phyloP scores from a whole-genome alignment of 192 early-diverging fungal species.

The Coemansia umbellata region DNA sequence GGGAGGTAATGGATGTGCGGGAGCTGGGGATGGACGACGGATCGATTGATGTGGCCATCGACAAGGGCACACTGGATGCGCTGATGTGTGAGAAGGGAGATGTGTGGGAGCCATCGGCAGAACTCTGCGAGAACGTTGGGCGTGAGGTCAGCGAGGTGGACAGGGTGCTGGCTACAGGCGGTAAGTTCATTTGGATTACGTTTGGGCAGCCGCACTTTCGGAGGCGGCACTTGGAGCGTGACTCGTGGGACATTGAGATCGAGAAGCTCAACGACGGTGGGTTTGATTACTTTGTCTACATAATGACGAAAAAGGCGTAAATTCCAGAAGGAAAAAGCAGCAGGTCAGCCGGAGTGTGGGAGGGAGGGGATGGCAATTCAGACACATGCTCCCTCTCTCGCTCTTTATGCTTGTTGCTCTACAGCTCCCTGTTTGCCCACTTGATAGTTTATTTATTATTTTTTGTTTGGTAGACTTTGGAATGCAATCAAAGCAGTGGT shows the following conservation, averaged over 20 bases:
- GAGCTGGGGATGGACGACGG: constrained; percentile 58
- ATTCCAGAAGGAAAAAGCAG: background rate
- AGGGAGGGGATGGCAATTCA: too few relatives aligned
- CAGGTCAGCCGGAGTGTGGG: background rate
- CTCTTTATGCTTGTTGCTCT: too few relatives aligned
- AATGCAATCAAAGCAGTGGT: too few relatives aligned
- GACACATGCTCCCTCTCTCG: too few relatives aligned
- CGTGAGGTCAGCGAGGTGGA: constrained; percentile 74
- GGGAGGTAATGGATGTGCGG: constrained; percentile 75
- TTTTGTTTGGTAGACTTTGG: too few relatives aligned
- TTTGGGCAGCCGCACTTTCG: constrained; percentile 85
- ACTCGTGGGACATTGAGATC: constrained; percentile 62
- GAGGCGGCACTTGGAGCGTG: constrained; percentile 63
- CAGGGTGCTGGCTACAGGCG: constrained; percentile 68
- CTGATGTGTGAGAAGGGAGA: constrained; percentile 83
- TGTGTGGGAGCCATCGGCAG: constrained; percentile 79
- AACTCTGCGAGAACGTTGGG: constrained; percentile 61
- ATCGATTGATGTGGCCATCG: constrained; percentile 72
- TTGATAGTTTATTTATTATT: too few relatives aligned
- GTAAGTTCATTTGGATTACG: constrained; percentile 83
- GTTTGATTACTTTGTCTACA: constrained; percentile 78
- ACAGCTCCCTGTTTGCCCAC: too few relatives aligned
- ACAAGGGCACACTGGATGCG: constrained; percentile 92
- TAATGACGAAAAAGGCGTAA: constrained; percentile 52
- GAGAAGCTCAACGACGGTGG: constrained; percentile 66